Percentiles rank a stretch among this genome's conserved stretches.
These are phyloP conservation scores for Neofusicoccum parvum DNA, from an alignment of 2,329 filamentous ascomycete species.

Conservation along the genomic window DNA sequence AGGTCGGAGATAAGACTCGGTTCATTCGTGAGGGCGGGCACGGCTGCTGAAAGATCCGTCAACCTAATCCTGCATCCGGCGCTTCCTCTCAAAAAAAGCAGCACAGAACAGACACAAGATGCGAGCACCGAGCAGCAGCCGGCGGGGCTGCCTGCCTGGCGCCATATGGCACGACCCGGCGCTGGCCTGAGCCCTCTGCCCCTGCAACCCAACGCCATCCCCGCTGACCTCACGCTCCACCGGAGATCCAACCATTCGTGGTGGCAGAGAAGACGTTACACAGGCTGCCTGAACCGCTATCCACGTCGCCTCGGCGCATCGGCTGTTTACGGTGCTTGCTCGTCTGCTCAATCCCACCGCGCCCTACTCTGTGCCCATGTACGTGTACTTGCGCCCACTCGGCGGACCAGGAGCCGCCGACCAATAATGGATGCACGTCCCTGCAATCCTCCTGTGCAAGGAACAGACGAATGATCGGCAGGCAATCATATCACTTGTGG, in stretches of 20 bases:
- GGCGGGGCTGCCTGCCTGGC: too few relatives aligned
- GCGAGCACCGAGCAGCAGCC: background rate
- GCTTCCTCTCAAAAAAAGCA: background rate
- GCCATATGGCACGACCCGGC: background rate
- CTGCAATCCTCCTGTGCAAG: background rate
- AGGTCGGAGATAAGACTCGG: background rate
- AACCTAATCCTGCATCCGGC: background rate
- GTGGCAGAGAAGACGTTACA: background rate
- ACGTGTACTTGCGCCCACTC: background rate
- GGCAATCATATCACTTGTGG: background rate
- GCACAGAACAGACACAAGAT: background rate
- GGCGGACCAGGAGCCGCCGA: background rate
- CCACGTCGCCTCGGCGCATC: too few relatives aligned
- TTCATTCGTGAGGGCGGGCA: background rate
- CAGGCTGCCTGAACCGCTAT: background rate
- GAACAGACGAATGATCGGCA: background rate
- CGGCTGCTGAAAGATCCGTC: background rate
- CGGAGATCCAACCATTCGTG: background rate
- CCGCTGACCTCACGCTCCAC: background rate
- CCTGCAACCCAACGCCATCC: background rate
- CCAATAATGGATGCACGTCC: background rate
- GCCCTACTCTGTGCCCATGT: too few relatives aligned
- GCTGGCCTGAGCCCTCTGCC: background rate
- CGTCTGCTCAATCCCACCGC: too few relatives aligned
- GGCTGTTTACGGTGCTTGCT: too few relatives aligned